Evolutionary conservation across 345 rosid genomes (phyloP), one percentile per base, ranked within the genome.

Genomic region (Ailanthus altissimus): DNA sequence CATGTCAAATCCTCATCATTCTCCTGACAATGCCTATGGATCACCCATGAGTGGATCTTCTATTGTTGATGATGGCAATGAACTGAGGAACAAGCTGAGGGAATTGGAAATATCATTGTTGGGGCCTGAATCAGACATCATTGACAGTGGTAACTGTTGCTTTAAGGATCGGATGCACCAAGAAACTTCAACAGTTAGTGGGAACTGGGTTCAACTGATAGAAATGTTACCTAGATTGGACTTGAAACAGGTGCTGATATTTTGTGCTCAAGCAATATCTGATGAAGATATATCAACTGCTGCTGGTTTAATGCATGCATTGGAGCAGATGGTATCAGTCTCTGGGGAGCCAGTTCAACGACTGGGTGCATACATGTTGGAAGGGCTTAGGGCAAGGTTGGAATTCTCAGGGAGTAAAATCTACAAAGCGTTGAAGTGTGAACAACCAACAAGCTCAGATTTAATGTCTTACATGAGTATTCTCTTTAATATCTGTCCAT

Each of bases 311-410:
- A 90, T 96, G 82, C 87, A 83, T 25, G 85, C 84, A 65, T 76
- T 96, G 90, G 99, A 91, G 78, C 88, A 86, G 81, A 92, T 86
- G 94, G 99, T 96, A 38, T 96, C 99, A 0, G 93, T 96, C 63
- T 88, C 89, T 11, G 98, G 99, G 45, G 94, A 85, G 59, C 97
- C 99, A 4, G 76, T 92, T 61, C 93, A 93, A 74, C 88, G 99
- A 25, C 71, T 92, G 59, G 97, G 97, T 13, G 90, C 99, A 60
- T 96, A 96, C 80, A 80, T 96, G 93, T 82, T 93, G 81, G 99
- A 96, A 86, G 97, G 98, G 77, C 94, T 96, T 50, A 83, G 94
- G 83, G 98, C 99, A 0, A 92, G 94, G 86, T 81, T 96, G 81
- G 95, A 92, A 67, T 87, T 86, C 12, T 91, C 99, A 0, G 99